A percentile compares a stretch with the other conserved stretches of the same genome.
These are phyloP conservation scores for Collybia mongolica DNA, from an alignment of 768 basidiomycete species.

Conservation along the genomic window DNA sequence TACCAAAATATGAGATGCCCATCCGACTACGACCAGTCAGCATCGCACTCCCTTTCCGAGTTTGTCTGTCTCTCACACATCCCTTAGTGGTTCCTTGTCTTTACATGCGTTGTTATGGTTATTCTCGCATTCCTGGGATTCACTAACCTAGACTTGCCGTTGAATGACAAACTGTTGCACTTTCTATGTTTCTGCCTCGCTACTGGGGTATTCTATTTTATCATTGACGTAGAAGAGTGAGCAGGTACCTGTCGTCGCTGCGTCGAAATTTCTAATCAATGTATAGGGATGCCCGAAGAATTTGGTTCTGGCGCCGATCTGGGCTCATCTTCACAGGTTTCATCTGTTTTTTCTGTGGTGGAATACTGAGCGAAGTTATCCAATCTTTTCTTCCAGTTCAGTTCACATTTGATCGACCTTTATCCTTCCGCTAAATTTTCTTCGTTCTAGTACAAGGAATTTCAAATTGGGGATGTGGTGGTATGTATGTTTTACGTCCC, in stretches of 20 bases:
- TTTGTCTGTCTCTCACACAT: conserved; percentile 4
- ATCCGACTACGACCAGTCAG: conserved; percentile 70
- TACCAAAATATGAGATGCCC: conserved; percentile 70
- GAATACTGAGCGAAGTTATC: conserved; percentile 78
- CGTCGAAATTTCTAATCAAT: conserved; percentile 1
- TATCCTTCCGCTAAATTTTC: not conserved
- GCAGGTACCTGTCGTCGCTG: conserved; percentile 20
- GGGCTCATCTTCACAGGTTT: conserved; percentile 66
- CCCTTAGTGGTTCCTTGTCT: conserved; percentile 75
- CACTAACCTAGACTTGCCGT: conserved; percentile 66
- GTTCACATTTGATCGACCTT: conserved; percentile 8
- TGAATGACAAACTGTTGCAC: conserved; percentile 80
- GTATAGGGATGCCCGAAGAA: conserved; percentile 66
- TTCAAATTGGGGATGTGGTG: conserved; percentile 70
- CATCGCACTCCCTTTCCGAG: conserved; percentile 12
- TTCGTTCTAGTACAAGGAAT: conserved; percentile 56
- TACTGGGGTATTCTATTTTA: conserved; percentile 83
- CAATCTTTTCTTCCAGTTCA: conserved; percentile 76
- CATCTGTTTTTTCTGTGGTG: conserved; percentile 78
- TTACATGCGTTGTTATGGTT: conserved; percentile 67
- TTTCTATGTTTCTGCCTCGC: conserved; percentile 76
- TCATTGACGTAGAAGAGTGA: conserved; percentile 86
- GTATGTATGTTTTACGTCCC: conserved; percentile 34
- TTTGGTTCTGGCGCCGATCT: conserved; percentile 86
- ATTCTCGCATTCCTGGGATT: conserved; percentile 75